Evolutionary conservation across 2,329 filamentous ascomycete species (phyloP), one percentile per base, ranked within the genome.

Genomic region (Tolypocladium sp.): DNA sequence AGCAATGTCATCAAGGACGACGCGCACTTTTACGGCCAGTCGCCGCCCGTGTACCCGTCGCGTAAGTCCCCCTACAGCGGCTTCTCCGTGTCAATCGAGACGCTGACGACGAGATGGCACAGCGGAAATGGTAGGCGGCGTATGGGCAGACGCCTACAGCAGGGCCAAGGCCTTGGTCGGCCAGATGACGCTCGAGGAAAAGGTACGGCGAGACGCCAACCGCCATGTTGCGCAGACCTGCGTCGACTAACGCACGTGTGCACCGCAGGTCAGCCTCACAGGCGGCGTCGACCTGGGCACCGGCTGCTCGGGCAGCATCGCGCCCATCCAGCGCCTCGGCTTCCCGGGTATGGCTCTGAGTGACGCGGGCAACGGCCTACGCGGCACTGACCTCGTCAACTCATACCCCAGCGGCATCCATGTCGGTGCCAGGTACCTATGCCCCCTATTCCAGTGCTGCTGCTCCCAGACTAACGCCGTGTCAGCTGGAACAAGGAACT

Each of bases 141-240:
- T 83, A 46, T 94, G 91, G 91, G 78, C 78, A 3, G 77, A 80
- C 20, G 85, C 90, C 6, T 87, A 89, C 65, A 71, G 75, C 25
- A 89, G 87, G 68, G 90, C 91, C 0, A 79, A 80, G 59, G 78
- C 79, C 1, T 84, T 94, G 64, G 89, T 95, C 15, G 80, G 79
- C 17, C 80, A 87, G 66, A 80, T 94, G 76, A 92, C 89, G 1
- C 74, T 92, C 55, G 78, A 85, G 22, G 90, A 95, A 71, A 94
- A 93, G 74, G 85, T 77, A 64, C 30, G 64, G 57, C 27, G 59
- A 30, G 53, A 35, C 25, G 9, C 9, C 37, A 17, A 33, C 9
- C n/a, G 13, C 27, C 13, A 37, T 22, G 17, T 12, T 58, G 7
- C 9, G 15, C 42, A 37, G 51, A 41, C 58, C 13, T 37, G 13